These are phyloP conservation scores for Polymyxa betae DNA, from an alignment of 208 protist species.

Conservation along the genomic window DNA sequence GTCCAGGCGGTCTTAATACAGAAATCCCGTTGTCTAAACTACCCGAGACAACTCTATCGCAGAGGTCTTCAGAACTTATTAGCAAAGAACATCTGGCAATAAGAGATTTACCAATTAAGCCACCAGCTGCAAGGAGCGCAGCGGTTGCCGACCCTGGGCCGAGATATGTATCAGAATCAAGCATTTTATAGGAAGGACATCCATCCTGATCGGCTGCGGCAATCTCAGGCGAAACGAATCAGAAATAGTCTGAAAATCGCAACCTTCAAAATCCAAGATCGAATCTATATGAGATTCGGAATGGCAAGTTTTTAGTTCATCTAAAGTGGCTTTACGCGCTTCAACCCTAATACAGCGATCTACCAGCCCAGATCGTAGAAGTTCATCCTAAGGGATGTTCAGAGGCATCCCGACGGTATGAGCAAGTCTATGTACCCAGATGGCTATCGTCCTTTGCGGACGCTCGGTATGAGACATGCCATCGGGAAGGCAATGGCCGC, in stretches of 20 bases:
- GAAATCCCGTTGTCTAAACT: constrained; percentile 69
- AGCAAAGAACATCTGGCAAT: neutral
- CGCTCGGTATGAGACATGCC: neutral
- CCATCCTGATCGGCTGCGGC: neutral
- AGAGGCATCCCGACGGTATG: too few species aligned
- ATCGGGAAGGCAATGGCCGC: neutral
- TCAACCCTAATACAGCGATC: neutral
- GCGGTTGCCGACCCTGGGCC: neutral
- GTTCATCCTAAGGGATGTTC: too few species aligned
- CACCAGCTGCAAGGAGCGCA: constrained; percentile 63
- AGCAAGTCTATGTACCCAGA: constrained; percentile 14
- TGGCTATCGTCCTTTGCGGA: neutral
- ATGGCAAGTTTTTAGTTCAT: neutral
- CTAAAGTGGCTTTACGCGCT: neutral
- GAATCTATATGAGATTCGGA: neutral
- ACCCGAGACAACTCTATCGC: constrained; percentile 63
- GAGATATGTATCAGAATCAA: constrained; percentile 34
- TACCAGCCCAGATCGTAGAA: neutral
- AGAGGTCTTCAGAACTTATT: constrained; percentile 8
- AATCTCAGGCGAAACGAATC: neutral
- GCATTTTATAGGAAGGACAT: neutral
- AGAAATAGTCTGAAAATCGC: neutral
- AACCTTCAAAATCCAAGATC: neutral
- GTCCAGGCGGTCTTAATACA: constrained; percentile 72
- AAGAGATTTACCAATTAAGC: constrained; percentile 53